Evolutionary conservation across 108 stramenopile genomes (phyloP).

Genomic region (Ochromonas danica): DNA sequence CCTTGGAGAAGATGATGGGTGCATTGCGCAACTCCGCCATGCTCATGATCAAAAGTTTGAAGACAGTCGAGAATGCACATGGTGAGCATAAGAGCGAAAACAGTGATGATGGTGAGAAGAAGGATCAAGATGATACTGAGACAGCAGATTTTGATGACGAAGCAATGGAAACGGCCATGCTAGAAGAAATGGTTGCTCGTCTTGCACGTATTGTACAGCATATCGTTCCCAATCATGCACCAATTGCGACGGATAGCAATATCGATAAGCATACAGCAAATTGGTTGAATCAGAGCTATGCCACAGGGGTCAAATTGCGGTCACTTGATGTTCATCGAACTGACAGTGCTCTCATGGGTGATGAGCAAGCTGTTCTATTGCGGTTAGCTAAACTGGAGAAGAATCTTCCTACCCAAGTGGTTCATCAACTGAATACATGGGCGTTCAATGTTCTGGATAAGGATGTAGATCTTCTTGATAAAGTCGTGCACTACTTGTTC

Average conservation of each 20-base stretch:
- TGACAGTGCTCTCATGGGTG: background rate
- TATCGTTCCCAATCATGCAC: background rate
- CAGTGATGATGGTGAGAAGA: background rate
- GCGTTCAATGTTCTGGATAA: conserved; percentile 30
- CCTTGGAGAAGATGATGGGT: conserved; percentile 36
- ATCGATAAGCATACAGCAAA: conserved; percentile 18
- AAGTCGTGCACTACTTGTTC: conserved; percentile 18
- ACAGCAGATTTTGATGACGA: background rate
- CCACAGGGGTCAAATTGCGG: background rate
- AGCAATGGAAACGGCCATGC: conserved; percentile 8
- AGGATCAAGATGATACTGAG: background rate
- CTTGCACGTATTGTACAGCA: conserved; percentile 28
- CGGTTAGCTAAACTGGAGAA: background rate
- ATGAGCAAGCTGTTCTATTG: background rate
- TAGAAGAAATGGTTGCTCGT: conserved; percentile 33
- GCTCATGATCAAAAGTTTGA: conserved; percentile 15
- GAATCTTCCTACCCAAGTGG: background rate
- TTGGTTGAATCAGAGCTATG: conserved; percentile 34
- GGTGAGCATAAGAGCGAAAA: conserved; percentile 10
- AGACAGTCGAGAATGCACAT: conserved; percentile 1
- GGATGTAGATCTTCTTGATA: background rate
- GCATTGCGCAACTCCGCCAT: conserved; percentile 25
- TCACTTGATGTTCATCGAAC: background rate
- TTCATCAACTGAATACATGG: conserved; percentile 9
- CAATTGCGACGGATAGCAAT: background rate